These are phyloP conservation scores for Fistulinella cinereoalba DNA, from an alignment of 1,284 basidiomycete species.

Conservation along the genomic window DNA sequence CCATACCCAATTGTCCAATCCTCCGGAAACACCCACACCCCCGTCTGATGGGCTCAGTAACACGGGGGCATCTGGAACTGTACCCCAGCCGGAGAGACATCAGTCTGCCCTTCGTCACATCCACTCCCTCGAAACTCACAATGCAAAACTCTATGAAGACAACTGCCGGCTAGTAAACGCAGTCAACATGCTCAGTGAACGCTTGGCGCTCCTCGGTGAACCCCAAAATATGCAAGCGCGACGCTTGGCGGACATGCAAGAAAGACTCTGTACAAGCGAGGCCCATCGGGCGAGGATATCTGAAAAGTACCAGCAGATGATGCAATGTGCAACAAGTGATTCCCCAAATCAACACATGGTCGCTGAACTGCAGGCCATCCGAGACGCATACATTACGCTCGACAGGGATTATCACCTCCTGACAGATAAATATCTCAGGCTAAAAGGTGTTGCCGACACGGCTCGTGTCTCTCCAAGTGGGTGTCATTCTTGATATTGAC, in stretches of 20 bases:
- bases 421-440: conserved; percentile 22
- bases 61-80: conserved; percentile 40
- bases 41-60: conserved; percentile 30
- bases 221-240: conserved; percentile 16
- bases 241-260: conserved; percentile 25
- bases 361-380: conserved; percentile 20
- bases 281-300: conserved; percentile 13
- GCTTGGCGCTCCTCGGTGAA: conserved; percentile 20
- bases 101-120: conserved; percentile 34
- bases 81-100: conserved; percentile 38
- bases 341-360: conserved; percentile 18
- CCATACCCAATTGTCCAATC: conserved; percentile 27
- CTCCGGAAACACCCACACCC: conserved; percentile 28
- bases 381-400: conserved; percentile 16
- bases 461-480: background rate
- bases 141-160: conserved; percentile 50
- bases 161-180: conserved; percentile 41
- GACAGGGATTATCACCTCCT: conserved; percentile 23
- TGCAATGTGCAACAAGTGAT: conserved; percentile 13
- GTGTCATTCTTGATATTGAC: background rate
- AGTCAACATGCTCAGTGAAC: conserved; percentile 33
- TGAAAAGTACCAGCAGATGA: conserved; percentile 28
- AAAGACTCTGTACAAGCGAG: conserved; percentile 25
- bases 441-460: conserved; percentile 13
- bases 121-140: conserved; percentile 37